Base-by-base conservation (phyloP, 2,329 filamentous ascomycete genomes). In the Diaporthe vaccinii region DNA sequence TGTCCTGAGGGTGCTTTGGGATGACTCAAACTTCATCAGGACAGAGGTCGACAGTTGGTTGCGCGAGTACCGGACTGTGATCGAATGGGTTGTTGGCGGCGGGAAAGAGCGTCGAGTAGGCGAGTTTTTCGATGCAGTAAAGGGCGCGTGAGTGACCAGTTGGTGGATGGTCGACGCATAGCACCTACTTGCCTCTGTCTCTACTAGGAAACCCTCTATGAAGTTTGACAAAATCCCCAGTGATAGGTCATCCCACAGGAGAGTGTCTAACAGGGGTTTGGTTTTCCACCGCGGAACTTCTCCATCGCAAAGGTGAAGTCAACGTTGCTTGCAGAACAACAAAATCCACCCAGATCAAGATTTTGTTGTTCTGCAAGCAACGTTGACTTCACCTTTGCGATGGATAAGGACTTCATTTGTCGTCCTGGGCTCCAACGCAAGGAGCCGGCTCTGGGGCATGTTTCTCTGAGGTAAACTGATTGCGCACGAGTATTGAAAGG, bases 261-360 rank as follows among this genome's bases (percentile, higher is more conserved):
- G 2, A 14, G 2, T 39, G 12, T 39, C 36, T 39, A 39, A 39
- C 1, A 5, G 3, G 4, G 36, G 0, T 0, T 39, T 14, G 3
- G 12, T 39, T 4, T 5, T 39, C 12, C 36, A 39, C 1, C 12
- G 36, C 36, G 36, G 36, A 39, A n/a, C 31, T 10, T 34, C 9
- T 34, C n/a, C 7, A 22, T 44, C 14, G 12, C n/a, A 44, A 28
- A 10, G 20, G 14, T 31, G 41, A 36, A 36, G 7, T 67, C 20
- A 17, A 34, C 2, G 2, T 15, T 49, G 39, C 9, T n/a, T 46
- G 39, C 8, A 65, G 57, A 4, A 59, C 20, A 39, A 59, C 20
- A 36, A 36, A 36, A 36, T 8, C 34, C 34, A 36, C 34, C 34
- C 34, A 36, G 4, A 36, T 36, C 34, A 36, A 36, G n/a, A 14